Conservation (phyloP, 495 filamentous ascomycete genomes). For the Friedmanniomyces simplex region DNA sequence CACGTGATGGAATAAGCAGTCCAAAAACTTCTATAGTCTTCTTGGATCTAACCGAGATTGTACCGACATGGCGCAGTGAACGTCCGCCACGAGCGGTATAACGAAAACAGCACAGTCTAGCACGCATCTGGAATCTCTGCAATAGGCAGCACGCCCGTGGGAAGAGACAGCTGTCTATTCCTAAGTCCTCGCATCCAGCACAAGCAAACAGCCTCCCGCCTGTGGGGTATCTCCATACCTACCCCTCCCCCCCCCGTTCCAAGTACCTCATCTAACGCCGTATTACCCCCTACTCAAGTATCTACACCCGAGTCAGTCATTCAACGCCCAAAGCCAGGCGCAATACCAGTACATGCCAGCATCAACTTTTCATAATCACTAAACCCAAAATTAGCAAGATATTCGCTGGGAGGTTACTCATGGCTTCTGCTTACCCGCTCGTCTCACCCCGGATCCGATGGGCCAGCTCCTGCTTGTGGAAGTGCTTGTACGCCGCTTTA, state of each 20-base stretch:
- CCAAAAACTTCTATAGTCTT: no score
- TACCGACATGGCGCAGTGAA: no score
- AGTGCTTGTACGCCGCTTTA: slow-evolving; percentile 57
- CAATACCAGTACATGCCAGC: slow-evolving; percentile 36
- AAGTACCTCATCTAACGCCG: not conserved
- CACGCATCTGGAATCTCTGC: no score
- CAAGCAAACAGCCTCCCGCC: not conserved
- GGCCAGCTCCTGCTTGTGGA: slow-evolving; percentile 51
- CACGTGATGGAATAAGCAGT: no score
- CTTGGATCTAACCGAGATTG: no score
- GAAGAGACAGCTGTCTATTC: no score
- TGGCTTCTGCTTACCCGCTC: slow-evolving; percentile 36
- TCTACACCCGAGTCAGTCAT: not conserved
- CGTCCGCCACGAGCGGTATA: no score
- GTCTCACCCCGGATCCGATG: slow-evolving; percentile 68
- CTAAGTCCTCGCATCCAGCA: not conserved
- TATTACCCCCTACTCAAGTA: not conserved
- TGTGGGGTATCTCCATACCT: not conserved
- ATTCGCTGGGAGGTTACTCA: not conserved
- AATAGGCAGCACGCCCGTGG: no score
- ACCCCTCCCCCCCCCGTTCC: not conserved
- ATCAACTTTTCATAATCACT: slow-evolving; percentile 66
- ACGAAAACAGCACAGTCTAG: no score
- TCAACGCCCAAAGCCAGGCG: not conserved
- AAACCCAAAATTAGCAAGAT: not conserved